Base-by-base conservation (phyloP, 768 basidiomycete genomes). In the Amylocystis lapponica region DNA sequence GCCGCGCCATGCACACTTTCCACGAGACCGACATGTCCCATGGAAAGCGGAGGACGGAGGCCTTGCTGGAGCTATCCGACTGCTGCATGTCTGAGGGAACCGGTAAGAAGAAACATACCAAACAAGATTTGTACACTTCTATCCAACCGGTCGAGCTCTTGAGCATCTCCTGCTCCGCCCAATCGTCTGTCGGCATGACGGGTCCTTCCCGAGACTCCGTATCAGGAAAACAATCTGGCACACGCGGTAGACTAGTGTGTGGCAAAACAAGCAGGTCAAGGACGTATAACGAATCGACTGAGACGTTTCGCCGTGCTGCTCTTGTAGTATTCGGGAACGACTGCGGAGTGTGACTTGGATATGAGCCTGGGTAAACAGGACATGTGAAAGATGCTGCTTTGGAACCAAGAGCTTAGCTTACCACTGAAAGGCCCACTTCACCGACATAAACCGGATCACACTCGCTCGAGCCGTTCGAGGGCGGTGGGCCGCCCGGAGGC, bases 131-230 rank as follows among this genome's bases (percentile, higher is more conserved):
- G 54, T 81, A 70, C 16, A 88, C 74, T 53, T 88, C 80, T 47
- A 90, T 72, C 84, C 83, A 87, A 10, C 86, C 87, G 41, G 58
- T 76, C 26, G 68, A 62, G 51, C 80, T 83, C 62, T 77, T 78
- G 62, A 89, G 67, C 39, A 78, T 66, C 55, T 86, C 83, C 38
- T 76, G 72, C 64, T 89, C 86, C 5, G 78, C 79, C 83, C 84
- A 88, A 34, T 86, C 83, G 40, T 82, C 78, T 1, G 77, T 77
- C 13, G 86, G 84, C 37, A 86, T 64, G 13, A 87, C 62, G 3
- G 79, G 76, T 7, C 82, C 79, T 41, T 82, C 81, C 37, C 73
- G 73, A 12, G 70, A 68, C 46, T 83, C 80, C 6, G 78, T 60
- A 41, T 82, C 81, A 36, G 66, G 61, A 76, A 66, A 39, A 81